Evolutionary conservation across 805 yeast genomes (phyloP), one percentile per base, ranked within the genome.

Genomic region (Ogataea zsoltii): DNA sequence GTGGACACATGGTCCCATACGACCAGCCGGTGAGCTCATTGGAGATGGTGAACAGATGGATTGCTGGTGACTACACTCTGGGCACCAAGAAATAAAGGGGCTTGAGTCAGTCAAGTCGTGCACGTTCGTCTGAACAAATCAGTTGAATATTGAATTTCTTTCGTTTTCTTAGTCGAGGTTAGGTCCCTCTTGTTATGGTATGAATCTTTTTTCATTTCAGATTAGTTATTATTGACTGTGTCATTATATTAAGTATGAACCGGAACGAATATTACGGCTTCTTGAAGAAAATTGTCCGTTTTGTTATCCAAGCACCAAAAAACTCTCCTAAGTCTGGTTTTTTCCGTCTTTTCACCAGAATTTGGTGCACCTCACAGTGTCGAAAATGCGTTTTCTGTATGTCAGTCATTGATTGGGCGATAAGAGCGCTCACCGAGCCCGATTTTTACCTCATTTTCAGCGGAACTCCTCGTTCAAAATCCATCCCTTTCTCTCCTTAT

Each of bases 1-100:
- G 92, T 31, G 96, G 96, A 10, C 97, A 89, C 66, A 86, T 89
- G 96, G 96, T 88, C 53, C 96, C 96, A 25, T 84, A 75, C 57
- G 92, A 89, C 66, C 92, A 88, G 69, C 96, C 96, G 7, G 83
- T 76, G 55, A 76, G 76, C 53, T 72, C 94, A 2, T 73, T 83
- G 55, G 77, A 79, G 29, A 79, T 88, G 84, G 74, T 86, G 16
- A 82, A 85, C 68, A 71, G 80, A 54, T 88, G 96, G 96, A 64
- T 88, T 23, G 49, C 73, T 34, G 89, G 88, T 33, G 80, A 73
- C 53, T 77, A 65, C 47, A 38, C 64, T 13, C 56, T 68, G 41
- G 65, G 62, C 13, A 56, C 64, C n/a, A 56, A 58, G 46, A 46
- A 49, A 47, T 50, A 42, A 38, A 30, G 15, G 12, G 15, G n/a